Base-by-base conservation (phyloP, 1,284 basidiomycete genomes). In the Trichosporon asahii region DNA sequence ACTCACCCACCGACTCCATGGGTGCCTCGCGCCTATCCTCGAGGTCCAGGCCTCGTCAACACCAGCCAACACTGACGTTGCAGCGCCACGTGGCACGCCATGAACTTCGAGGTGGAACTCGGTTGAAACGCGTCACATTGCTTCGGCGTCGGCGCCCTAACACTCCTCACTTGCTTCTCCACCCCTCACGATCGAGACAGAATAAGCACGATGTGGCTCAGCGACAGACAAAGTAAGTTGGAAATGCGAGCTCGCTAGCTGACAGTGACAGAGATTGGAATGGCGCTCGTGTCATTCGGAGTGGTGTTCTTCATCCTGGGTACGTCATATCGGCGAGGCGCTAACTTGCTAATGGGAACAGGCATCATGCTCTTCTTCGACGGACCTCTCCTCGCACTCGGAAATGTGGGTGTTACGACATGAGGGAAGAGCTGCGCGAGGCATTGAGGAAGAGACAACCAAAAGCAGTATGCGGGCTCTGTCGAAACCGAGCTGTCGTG, bases 281-380 rank as follows among this genome's bases (percentile, higher is more conserved):
- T 98, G 66, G 96, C 94, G 66, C 89, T 99, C 76, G 98, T 96
- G 66, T 94, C 96, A n/a, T 97, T 98, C 77, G 97, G 97, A 71
- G 90, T 89, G 55, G 87, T 98, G 74, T 99, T 99, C 88, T 95
- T 98, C 90, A 87, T 98, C 78, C 87, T 99, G 60, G 97, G 82
- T 82, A 71, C 65, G 80, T 76, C 31, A 61, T 61, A 61, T 8
- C 29, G 8, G 14, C 15, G 18, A 12, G 6, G 31, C 15, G 15
- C 55, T 60, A 12, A 27, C 25, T 11, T 31, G 57, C 57, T 61
- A 27, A 61, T 23, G 21, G n/a, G 11, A 18, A 29, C 71, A 84
- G 82, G 97, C 61, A 89, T 98, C 66, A 88, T 99, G 85, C 88
- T 99, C 72, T 92, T 99, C 86, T 99, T 99, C 75, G 97, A 99